Evolutionary conservation across 176 grass and related monocot genomes (phyloP).

Genomic region (Cenchrus fungigraminus): DNA sequence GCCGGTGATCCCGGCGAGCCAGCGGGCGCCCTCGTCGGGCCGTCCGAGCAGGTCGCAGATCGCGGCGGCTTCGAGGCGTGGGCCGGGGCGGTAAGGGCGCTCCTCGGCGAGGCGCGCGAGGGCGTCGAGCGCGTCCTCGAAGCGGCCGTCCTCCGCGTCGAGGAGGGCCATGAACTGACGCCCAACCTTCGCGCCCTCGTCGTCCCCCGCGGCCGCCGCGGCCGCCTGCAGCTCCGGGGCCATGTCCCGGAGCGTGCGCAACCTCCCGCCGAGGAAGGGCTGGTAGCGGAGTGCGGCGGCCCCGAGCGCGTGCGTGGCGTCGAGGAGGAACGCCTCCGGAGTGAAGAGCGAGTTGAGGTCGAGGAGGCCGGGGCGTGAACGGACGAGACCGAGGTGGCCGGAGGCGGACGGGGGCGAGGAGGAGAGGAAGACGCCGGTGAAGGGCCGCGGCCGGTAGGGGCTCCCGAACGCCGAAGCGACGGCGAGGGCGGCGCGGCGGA

Average conservation of each 20-base stretch:
- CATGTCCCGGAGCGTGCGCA: background rate
- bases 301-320: conserved; percentile 15
- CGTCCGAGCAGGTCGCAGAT: conserved; percentile 11
- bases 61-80: background rate
- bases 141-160: background rate
- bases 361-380: background rate
- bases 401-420: background rate
- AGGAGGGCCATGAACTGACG: background rate
- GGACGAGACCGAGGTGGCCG: conserved; percentile 17
- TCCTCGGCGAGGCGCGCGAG: background rate
- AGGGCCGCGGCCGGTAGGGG: background rate
- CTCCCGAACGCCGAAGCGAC: background rate
- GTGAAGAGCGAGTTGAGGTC: background rate
- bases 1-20: background rate
- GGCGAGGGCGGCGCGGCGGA: conserved; percentile 7
- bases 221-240: background rate
- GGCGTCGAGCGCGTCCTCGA: conserved; percentile 7
- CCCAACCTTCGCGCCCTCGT: background rate
- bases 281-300: background rate
- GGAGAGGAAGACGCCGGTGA: background rate
- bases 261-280: background rate
- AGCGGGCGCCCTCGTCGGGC: background rate
- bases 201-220: background rate
- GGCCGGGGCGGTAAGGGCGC: background rate
- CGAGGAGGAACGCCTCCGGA: conserved; percentile 13